phyloP scores from a whole-genome alignment of 352 stramenopile species.

The Plasmopara halstedii region DNA sequence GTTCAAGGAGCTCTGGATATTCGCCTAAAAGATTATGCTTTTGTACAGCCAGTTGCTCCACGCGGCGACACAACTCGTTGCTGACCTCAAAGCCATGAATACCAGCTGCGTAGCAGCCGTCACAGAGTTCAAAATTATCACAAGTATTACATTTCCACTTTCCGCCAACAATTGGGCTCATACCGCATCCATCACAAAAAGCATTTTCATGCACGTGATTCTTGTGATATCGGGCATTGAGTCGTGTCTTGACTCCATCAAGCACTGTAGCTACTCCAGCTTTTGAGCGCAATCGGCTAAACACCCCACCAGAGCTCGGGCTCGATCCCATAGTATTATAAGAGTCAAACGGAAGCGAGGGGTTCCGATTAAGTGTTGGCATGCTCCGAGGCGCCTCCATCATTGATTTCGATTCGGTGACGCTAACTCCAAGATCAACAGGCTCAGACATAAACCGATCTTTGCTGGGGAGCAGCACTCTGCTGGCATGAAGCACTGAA shows the following conservation, averaged over 20 bases:
- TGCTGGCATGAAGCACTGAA: slow-evolving; percentile 48
- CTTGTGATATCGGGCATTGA: slow-evolving; percentile 47
- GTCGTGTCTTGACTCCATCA: slow-evolving; percentile 47
- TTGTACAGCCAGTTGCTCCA: slow-evolving; percentile 47
- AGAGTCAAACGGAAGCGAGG: slow-evolving; percentile 17
- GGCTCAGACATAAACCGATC: slow-evolving; percentile 53
- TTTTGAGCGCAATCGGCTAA: slow-evolving; percentile 40
- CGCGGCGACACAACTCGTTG: slow-evolving; percentile 56
- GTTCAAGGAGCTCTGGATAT: slow-evolving; percentile 62
- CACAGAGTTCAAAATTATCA: slow-evolving; percentile 60
- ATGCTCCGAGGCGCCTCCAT: slow-evolving; percentile 18
- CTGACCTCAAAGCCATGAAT: slow-evolving; percentile 68
- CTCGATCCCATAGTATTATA: slow-evolving; percentile 9
- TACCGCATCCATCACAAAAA: slow-evolving; percentile 70
- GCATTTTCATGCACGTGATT: slow-evolving; percentile 71
- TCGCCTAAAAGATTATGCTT: slow-evolving; percentile 43
- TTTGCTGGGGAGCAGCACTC: slow-evolving; percentile 26
- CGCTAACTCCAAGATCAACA: slow-evolving; percentile 47
- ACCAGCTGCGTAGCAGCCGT: slow-evolving; percentile 54
- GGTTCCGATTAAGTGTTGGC: slow-evolving; percentile 7
- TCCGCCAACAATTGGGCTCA: slow-evolving; percentile 65
- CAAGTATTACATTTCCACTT: slow-evolving; percentile 76
- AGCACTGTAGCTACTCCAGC: slow-evolving; percentile 40
- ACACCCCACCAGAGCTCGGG: slow-evolving; percentile 29
- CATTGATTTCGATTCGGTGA: slow-evolving; percentile 55